Conservation (phyloP, 768 basidiomycete species). For the Leccinum rimulosum region DNA sequence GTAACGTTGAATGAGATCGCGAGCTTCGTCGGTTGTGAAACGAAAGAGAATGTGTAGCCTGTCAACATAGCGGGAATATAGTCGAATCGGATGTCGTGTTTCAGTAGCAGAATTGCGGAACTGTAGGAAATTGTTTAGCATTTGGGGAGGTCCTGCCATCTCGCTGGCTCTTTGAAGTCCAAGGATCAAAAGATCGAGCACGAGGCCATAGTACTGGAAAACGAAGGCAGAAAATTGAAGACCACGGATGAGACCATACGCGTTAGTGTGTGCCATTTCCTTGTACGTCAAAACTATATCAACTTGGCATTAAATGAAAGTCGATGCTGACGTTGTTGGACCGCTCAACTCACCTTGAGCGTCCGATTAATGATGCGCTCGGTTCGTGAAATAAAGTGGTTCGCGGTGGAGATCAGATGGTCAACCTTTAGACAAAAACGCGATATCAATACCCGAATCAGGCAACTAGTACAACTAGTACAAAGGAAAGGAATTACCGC, state of each 20-base stretch:
- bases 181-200: too few species aligned
- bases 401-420: conserved; percentile 51
- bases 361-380: conserved; percentile 56
- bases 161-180: too few species aligned
- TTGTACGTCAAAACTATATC: conserved; percentile 78
- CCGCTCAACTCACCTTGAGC: conserved; percentile 43
- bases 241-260: conserved; percentile 94
- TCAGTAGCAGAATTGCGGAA: too few species aligned
- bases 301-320: conserved; percentile 10
- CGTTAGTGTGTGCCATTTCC: conserved; percentile 98
- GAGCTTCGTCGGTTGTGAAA: too few species aligned
- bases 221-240: conserved; percentile 98
- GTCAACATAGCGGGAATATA: too few species aligned
- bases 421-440: conserved; percentile 42
- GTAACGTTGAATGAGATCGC: too few species aligned
- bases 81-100: too few species aligned
- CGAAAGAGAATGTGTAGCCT: too few species aligned
- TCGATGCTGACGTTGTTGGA: neutral
- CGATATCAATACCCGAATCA: conserved; percentile 6
- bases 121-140: too few species aligned
- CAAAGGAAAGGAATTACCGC: conserved; percentile 41
- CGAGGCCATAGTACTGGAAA: too few species aligned
- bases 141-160: too few species aligned
- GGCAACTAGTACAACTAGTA: too few species aligned
- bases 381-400: conserved; percentile 54